Percentiles rank a stretch among this genome's conserved stretches.
Evolutionary conservation across 495 filamentous ascomycete species (phyloP).

Genomic region (Neurospora sp.): DNA sequence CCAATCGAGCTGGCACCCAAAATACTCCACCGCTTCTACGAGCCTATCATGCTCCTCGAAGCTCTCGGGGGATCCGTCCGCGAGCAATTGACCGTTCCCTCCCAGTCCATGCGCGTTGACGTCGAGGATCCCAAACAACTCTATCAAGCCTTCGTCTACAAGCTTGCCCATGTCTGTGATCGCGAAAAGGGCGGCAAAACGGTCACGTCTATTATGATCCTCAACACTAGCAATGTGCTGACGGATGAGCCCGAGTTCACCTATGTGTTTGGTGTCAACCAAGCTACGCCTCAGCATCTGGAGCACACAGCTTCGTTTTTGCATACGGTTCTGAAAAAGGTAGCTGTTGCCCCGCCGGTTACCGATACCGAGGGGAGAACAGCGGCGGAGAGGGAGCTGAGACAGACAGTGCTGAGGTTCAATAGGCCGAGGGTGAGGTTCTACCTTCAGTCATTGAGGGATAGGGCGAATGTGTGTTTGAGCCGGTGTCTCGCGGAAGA

Average conservation of each 20-base stretch:
- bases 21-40: background rate
- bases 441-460: background rate
- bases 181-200: slow-evolving; percentile 5
- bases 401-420: background rate
- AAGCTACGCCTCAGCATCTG: background rate
- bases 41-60: background rate
- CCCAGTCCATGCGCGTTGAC: background rate
- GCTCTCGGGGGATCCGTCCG: fast-evolving
- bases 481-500: background rate
- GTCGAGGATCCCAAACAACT: slow-evolving; percentile 2
- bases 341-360: too few species aligned
- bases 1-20: background rate
- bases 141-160: slow-evolving; percentile 19
- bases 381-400: background rate
- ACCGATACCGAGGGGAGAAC: background rate
- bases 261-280: slow-evolving; percentile 17
- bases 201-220: slow-evolving; percentile 13
- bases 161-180: slow-evolving; percentile 21
- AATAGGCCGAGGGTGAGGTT: background rate
- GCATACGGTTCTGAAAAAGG: background rate
- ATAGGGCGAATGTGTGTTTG: background rate
- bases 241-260: background rate
- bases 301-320: background rate
- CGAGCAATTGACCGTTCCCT: background rate
- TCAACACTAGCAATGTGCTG: background rate